Percentiles rank a stretch among this genome's conserved stretches.
Evolutionary conservation across 139 green algal genomes (phyloP).

Genomic region (Ettlia oleoabundans): DNA sequence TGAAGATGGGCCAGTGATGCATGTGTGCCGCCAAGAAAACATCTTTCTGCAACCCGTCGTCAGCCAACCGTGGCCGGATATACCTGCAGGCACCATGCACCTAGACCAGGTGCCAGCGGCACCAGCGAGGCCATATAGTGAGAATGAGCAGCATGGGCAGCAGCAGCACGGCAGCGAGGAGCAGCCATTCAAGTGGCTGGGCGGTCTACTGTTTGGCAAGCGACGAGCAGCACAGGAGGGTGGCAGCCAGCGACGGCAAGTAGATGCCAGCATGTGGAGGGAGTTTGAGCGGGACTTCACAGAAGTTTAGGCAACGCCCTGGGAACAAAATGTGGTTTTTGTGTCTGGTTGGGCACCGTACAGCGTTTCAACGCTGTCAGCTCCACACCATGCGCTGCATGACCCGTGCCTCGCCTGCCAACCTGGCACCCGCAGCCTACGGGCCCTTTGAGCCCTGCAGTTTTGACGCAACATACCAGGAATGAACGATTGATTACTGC

Average conservation of each 20-base stretch:
- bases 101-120: constrained; percentile 10
- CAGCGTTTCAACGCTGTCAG: no score
- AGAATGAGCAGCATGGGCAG: constrained; percentile 7
- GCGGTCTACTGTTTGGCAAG: constrained; percentile 23
- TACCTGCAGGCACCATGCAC: constrained; percentile 23
- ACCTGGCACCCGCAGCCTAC: no score
- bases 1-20: no score
- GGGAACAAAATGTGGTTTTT: no score
- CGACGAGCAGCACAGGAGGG: not conserved
- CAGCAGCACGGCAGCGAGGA: not conserved
- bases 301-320: constrained; percentile 21
- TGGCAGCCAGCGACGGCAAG: not conserved
- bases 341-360: no score
- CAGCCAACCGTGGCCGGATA: not conserved
- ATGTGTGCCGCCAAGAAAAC: no score
- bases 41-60: not conserved
- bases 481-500: no score
- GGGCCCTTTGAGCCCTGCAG: no score
- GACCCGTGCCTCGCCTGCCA: no score
- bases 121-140: not conserved
- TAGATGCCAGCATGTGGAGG: constrained; percentile 10
- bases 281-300: constrained; percentile 44
- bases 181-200: not conserved
- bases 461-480: no score
- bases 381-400: no score